Conservation (phyloP, 345 rosid genomes). For the Melaleuca quinquenervia region DNA sequence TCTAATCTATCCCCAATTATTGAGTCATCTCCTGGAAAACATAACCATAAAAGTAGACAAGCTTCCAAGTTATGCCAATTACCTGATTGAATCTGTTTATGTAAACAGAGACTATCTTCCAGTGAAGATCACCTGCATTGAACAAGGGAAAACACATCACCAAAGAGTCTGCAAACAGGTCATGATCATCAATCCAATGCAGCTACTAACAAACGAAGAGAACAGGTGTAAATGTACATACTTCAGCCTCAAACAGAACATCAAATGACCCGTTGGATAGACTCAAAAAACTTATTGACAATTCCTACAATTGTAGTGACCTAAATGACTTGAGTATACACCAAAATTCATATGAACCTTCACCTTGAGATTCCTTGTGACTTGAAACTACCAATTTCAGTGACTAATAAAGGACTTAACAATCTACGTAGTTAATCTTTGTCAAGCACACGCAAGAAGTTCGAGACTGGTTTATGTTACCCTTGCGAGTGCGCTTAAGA, state of each 20-base stretch:
- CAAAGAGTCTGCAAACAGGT: neutral
- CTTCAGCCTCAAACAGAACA: neutral
- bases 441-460: neutral
- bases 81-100: constrained; percentile 81
- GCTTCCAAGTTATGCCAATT: neutral
- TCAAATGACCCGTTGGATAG: neutral
- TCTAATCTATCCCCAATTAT: constrained; percentile 30
- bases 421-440: neutral
- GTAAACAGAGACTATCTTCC: constrained; percentile 91
- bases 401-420: neutral
- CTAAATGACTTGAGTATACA: neutral
- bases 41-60: neutral
- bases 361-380: neutral
- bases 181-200: neutral
- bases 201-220: neutral
- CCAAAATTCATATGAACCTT: neutral
- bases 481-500: constrained; percentile 92
- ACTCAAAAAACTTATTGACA: neutral
- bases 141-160: neutral
- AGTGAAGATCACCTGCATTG: constrained; percentile 84
- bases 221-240: neutral
- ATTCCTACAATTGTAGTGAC: neutral
- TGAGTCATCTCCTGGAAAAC: neutral
- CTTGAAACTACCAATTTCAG: neutral
- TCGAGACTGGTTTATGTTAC: constrained; percentile 13